These are phyloP conservation scores for Triangularia verruculosa DNA, from an alignment of 2,329 filamentous ascomycete species.

Conservation along the genomic window DNA sequence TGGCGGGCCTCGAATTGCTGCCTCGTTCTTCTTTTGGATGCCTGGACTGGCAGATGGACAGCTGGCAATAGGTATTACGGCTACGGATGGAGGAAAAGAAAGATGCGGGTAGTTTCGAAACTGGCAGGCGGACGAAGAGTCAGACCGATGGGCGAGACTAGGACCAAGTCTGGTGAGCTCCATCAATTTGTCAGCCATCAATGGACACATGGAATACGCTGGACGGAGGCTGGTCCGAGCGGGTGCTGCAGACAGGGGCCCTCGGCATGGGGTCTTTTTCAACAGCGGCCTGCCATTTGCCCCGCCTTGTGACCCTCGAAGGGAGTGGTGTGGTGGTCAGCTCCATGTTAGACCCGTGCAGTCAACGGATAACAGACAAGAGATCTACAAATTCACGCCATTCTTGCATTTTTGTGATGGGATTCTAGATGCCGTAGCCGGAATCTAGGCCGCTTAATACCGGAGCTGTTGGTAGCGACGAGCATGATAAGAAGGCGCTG, in stretches of 20 bases:
- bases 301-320: not conserved
- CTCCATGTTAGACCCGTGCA: not conserved
- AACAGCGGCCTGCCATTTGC: not conserved
- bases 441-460: not conserved
- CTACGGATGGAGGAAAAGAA: not conserved
- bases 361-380: not conserved
- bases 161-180: not conserved
- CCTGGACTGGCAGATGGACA: slow-evolving; percentile 9
- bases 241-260: not conserved
- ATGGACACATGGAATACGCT: slow-evolving; percentile 17
- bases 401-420: not conserved
- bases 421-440: not conserved
- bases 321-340: not conserved
- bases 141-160: slow-evolving; percentile 14
- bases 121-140: slow-evolving; percentile 5
- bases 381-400: not conserved
- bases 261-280: not conserved
- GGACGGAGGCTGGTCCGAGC: slow-evolving; percentile 13
- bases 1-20: not conserved
- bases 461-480: not conserved
- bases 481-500: not conserved
- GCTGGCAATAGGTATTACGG: not conserved
- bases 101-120: not conserved
- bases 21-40: slow-evolving; percentile 1
- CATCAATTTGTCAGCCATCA: slow-evolving; percentile 21